A percentile compares a stretch with the other conserved stretches of the same genome.
Evolutionary conservation across 2,329 filamentous ascomycete species (phyloP).

Genomic region (Talaromyces sp.): DNA sequence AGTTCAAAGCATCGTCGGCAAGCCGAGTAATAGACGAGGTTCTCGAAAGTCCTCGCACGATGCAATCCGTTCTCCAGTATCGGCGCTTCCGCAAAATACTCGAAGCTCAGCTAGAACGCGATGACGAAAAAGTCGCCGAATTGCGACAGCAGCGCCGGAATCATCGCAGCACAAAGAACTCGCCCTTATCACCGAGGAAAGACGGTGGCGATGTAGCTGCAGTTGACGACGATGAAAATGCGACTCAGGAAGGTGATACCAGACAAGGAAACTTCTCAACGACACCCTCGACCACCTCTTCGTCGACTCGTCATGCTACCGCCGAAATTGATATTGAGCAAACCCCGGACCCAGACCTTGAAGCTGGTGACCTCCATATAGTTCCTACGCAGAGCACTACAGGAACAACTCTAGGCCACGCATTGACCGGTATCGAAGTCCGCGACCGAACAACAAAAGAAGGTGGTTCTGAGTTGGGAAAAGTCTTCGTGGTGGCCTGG

Average conservation of each 20-base stretch:
- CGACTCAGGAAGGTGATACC: not conserved
- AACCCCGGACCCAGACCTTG: conserved; percentile 11
- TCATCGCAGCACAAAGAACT: not conserved
- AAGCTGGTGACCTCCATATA: conserved; percentile 13
- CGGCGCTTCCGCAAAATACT: conserved; percentile 19
- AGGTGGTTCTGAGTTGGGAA: conserved; percentile 23
- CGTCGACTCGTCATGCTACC: not conserved
- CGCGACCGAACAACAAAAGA: conserved; percentile 16
- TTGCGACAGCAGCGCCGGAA: conserved; percentile 15
- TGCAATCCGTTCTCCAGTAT: conserved; percentile 26
- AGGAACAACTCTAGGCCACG: conserved; percentile 18
- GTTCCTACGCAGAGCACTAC: conserved; percentile 17
- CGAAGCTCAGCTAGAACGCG: conserved; percentile 18
- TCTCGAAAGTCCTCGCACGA: conserved; percentile 3
- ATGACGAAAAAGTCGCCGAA: conserved; percentile 13
- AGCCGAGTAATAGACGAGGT: not conserved
- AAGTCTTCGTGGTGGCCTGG: conserved; percentile 39
- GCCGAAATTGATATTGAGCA: conserved; percentile 7
- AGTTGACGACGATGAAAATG: not conserved
- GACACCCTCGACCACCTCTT: not conserved
- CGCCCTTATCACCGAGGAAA: conserved; percentile 1
- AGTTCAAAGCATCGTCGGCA: not conserved
- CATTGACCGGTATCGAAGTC: conserved; percentile 23
- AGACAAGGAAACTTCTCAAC: not conserved
- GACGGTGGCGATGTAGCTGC: conserved; percentile 7